Evolutionary conservation across 2,329 filamentous ascomycete genomes (phyloP), one percentile per base, ranked within the genome.

Genomic region (Fusarium phyllophilum): DNA sequence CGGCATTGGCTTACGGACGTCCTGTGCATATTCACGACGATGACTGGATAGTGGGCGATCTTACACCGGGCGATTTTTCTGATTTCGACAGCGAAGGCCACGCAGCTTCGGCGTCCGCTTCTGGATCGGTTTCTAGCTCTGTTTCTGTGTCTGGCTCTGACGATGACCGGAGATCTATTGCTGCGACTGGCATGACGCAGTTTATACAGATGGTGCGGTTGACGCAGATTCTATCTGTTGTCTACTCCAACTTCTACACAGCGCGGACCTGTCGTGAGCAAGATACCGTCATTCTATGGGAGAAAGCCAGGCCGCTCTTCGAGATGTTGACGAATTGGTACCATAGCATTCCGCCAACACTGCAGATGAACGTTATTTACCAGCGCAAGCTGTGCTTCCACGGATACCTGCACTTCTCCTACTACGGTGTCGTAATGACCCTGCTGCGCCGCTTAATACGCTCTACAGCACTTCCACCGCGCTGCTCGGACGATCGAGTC

Each of bases 311-410:
- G 49, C 85, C 86, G 5, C 81, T 87, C 3, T 85, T 87, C 17
- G 81, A 86, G 31, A 81, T 81, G 45, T 77, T 88, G n/a, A 85
- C 84, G 38, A 81, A 82, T 54, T 88, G 86, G 86, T 86, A 84
- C 58, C 80, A 83, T 33, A 82, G 73, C 33, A 79, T 87, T 13
- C 85, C 85, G 1, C 80, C 84, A 15, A 81, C 81, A 49, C 80
- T 87, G 24, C 84, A 85, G 55, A 84, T 87, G 77, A 83, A 85
- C 57, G 75, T 83, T 18, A 79, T 80, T 7, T 82, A 82, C 65
- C 80, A 83, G 49, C 78, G 84, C 65, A 84, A 84, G 70, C 74
- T 86, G n/a, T 84, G 81, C 52, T 81, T 80, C 57, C 79, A 80
- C 45, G 79, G 84, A 8, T 84, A 83, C 42, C 77, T 87, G 18